phyloP scores from a whole-genome alignment of 1,284 basidiomycete genomes.

The Malassezia vespertilionis region DNA sequence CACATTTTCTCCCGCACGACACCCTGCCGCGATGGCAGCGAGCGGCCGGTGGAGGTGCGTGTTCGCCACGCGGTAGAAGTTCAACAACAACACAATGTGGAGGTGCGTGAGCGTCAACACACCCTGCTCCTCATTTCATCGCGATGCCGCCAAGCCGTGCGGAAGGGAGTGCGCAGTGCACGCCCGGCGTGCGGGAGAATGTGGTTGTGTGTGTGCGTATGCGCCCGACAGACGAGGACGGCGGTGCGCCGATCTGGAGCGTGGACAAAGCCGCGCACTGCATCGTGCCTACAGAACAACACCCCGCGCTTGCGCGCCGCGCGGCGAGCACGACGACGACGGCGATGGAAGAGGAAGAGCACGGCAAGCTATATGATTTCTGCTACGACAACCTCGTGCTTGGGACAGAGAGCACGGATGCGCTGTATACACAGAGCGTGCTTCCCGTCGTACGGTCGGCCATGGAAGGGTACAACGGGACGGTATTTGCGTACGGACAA shows the following conservation, averaged over 20 bases:
- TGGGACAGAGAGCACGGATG: conserved; percentile 21
- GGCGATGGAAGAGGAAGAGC: conserved; percentile 13
- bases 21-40: too few species aligned
- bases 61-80: too few species aligned
- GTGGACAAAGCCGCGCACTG: conserved; percentile 23
- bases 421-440: conserved; percentile 50
- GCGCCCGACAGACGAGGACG: conserved; percentile 18
- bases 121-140: too few species aligned
- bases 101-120: too few species aligned
- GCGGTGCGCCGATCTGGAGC: conserved; percentile 22
- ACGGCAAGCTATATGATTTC: conserved; percentile 27
- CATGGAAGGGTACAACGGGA: conserved; percentile 92
- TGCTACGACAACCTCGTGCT: conserved; percentile 37
- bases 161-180: neutral
- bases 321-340: conserved; percentile 11
- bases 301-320: conserved; percentile 40
- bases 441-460: conserved; percentile 57
- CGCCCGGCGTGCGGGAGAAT: conserved; percentile 24
- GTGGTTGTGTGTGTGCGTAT: conserved; percentile 44
- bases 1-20: neutral
- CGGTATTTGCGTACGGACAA: conserved; percentile 88
- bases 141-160: conserved; percentile 1
- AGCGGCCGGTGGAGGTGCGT: too few species aligned
- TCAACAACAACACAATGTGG: too few species aligned
- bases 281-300: conserved; percentile 37